A percentile compares a stretch with the other conserved stretches of the same genome.
phyloP scores from a whole-genome alignment of 176 grass and related monocot species.

The Avena eriantha region DNA sequence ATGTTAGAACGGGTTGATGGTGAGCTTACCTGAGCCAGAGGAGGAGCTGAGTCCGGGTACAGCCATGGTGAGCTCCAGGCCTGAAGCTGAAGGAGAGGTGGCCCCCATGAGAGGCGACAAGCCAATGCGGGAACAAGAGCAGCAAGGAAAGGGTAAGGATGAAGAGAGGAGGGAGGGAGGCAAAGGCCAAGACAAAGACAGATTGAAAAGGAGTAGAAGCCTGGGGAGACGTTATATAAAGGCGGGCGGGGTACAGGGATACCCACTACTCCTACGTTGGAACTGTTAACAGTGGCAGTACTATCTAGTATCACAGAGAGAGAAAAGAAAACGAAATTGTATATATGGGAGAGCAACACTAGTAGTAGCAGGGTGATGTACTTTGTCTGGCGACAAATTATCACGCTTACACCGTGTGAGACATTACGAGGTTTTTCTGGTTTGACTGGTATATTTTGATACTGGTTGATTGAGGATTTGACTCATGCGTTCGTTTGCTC shows the following conservation, averaged over 20 bases:
- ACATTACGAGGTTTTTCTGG: conserved; percentile 44
- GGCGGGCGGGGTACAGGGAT: not conserved
- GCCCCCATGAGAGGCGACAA: conserved; percentile 57
- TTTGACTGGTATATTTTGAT: conserved; percentile 36
- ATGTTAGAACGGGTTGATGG: no score
- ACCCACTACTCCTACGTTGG: conserved; percentile 4
- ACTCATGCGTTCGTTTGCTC: not conserved
- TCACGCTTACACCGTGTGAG: conserved; percentile 35
- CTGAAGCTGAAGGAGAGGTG: conserved; percentile 64
- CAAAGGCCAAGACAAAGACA: conserved; percentile 53
- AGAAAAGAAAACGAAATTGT: not conserved
- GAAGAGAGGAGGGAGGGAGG: conserved; percentile 20
- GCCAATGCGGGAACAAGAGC: conserved; percentile 31
- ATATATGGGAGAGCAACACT: not conserved
- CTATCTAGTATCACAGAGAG: not conserved
- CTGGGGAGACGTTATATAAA: conserved; percentile 57
- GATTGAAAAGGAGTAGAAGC: conserved; percentile 58
- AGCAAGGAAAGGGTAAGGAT: conserved; percentile 25
- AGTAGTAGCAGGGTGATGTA: conserved; percentile 43
- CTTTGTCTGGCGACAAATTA: conserved; percentile 51
- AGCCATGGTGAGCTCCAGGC: conserved; percentile 97
- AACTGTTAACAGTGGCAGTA: conserved; percentile 37
- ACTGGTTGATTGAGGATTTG: not conserved
- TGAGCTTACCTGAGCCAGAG: conserved; percentile 72
- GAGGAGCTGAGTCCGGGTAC: conserved; percentile 82